Conservation (phyloP, 257 asterid genomes). For the Henckelia pumila region DNA sequence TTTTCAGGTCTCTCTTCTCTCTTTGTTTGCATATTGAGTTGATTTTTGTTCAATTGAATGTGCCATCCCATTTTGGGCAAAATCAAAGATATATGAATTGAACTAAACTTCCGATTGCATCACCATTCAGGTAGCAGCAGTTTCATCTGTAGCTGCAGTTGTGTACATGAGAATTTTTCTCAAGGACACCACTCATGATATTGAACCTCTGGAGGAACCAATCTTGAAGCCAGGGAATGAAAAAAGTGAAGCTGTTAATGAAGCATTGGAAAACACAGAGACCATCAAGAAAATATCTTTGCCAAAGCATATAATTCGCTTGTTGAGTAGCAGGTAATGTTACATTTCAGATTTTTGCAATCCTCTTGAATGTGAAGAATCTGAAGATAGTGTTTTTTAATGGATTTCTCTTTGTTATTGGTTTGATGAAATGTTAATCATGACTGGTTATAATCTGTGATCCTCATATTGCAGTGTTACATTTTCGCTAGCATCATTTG, state of each 20-base stretch:
- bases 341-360: background rate
- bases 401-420: background rate
- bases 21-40: background rate
- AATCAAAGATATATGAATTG: background rate
- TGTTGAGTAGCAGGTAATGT: slow-evolving; percentile 46
- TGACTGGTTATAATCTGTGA: background rate
- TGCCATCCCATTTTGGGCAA: background rate
- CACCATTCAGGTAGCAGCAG: slow-evolving; percentile 42
- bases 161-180: slow-evolving; percentile 57
- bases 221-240: slow-evolving; percentile 23
- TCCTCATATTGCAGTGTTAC: slow-evolving; percentile 40
- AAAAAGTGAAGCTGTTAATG: background rate
- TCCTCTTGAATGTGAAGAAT: background rate
- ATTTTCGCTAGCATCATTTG: slow-evolving; percentile 45
- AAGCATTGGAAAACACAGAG: slow-evolving; percentile 5
- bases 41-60: too few relatives aligned
- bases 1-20: slow-evolving; percentile 35
- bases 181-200: slow-evolving; percentile 22
- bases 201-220: slow-evolving; percentile 27
- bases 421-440: background rate
- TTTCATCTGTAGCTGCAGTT: slow-evolving; percentile 37
- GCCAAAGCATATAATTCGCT: slow-evolving; percentile 38
- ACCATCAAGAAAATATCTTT: slow-evolving; percentile 31
- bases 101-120: background rate
- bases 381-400: background rate